phyloP scores from a whole-genome alignment of 164 flowering plant genomes.

The Taxillus chinensis region DNA sequence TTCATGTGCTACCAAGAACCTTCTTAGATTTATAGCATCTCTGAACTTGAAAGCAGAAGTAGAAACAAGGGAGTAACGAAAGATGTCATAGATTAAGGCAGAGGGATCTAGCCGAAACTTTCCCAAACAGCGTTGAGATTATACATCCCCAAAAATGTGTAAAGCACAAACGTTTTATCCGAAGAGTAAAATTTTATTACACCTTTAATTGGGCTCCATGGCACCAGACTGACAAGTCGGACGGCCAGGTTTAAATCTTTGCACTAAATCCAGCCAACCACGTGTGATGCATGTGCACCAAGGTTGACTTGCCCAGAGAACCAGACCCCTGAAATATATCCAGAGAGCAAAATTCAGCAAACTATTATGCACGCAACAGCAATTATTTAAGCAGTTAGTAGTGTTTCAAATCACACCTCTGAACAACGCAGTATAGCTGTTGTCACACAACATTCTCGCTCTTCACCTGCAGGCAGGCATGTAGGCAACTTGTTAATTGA shows the following conservation, averaged over 20 bases:
- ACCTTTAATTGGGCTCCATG: no score
- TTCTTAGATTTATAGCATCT: no score
- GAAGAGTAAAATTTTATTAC: no score
- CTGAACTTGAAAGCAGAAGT: no score
- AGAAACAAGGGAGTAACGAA: no score
- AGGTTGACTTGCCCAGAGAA: conserved; percentile 19
- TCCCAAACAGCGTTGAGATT: no score
- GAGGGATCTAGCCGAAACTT: no score
- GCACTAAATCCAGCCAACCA: conserved; percentile 33
- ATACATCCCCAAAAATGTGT: no score
- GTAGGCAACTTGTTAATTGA: not conserved
- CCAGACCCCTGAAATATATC: conserved; percentile 13
- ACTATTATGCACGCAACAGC: not conserved
- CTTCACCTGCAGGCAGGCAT: conserved; percentile 35
- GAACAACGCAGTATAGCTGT: conserved; percentile 27
- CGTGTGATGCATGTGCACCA: conserved; percentile 56
- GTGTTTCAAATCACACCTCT: conserved; percentile 26
- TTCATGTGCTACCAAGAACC: no score
- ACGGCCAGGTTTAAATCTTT: conserved; percentile 10
- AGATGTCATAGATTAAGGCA: no score
- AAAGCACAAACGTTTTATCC: no score
- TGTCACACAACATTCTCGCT: conserved; percentile 25
- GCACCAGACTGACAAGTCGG: no score
- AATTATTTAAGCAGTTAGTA: not conserved
- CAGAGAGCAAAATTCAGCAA: not conserved